Evolutionary conservation across 805 yeast genomes (phyloP).

Genomic region (Wickerhamiella occidentalis): DNA sequence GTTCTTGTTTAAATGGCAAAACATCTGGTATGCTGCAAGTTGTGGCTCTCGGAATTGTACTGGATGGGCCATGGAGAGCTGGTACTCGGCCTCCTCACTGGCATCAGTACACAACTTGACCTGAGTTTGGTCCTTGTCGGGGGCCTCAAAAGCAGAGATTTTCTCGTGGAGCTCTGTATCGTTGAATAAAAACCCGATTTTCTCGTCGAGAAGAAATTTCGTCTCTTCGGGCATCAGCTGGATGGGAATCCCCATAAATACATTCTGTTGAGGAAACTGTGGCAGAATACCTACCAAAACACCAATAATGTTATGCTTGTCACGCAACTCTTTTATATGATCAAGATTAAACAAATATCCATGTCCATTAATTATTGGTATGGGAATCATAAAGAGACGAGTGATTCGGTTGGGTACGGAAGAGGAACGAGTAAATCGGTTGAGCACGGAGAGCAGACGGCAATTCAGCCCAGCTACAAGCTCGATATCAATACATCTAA

Average conservation of each 20-base stretch:
- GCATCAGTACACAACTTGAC: not conserved
- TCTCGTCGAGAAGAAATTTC: constrained; percentile 42
- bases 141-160: not conserved
- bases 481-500: no score
- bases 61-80: constrained; percentile 4
- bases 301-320: constrained; percentile 54
- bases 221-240: constrained; percentile 64
- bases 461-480: no score
- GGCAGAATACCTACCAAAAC: constrained; percentile 73
- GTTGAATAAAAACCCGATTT: constrained; percentile 36
- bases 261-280: constrained; percentile 84
- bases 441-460: no score
- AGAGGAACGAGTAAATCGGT: no score
- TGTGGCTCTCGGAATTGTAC: constrained; percentile 12
- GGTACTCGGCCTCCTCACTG: not conserved
- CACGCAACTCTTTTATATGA: constrained; percentile 43
- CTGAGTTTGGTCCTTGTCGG: not conserved
- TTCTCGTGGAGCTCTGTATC: constrained; percentile 26
- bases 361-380: constrained; percentile 32
- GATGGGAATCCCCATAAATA: constrained; percentile 75
- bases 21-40: constrained; percentile 27
- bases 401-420: not conserved
- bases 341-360: constrained; percentile 50
- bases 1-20: constrained; percentile 31
- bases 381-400: constrained; percentile 16